Evolutionary conservation across 2,329 filamentous ascomycete genomes (phyloP).

Genomic region (Fonsecaea nubica): DNA sequence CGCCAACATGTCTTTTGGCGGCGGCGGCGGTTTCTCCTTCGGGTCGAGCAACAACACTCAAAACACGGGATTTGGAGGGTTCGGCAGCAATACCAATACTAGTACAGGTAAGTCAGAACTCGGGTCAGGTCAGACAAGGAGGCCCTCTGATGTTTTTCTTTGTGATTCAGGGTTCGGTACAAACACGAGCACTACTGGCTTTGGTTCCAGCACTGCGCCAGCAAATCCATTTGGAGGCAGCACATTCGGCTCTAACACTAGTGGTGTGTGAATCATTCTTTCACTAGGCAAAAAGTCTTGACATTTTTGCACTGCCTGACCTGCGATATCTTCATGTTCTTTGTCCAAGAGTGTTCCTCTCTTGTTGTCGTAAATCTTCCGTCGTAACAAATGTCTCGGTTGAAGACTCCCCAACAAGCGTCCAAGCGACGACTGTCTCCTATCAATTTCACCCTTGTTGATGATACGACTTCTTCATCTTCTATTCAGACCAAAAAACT

Average conservation of each 20-base stretch:
- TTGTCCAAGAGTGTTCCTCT: not conserved
- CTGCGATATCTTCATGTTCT: not conserved
- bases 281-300: conserved; percentile 10
- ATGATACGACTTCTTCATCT: not conserved
- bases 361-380: not conserved
- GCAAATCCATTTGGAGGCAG: conserved; percentile 38
- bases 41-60: conserved; percentile 35
- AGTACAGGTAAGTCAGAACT: conserved; percentile 32
- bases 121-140: conserved; percentile 7
- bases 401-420: not conserved
- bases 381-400: conserved; percentile 9
- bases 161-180: conserved; percentile 36
- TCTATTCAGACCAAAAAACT: conserved; percentile 14
- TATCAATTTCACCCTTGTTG: not conserved
- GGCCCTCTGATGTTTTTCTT: conserved; percentile 20
- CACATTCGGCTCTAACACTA: conserved; percentile 34
- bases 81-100: conserved; percentile 38
- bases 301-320: conserved; percentile 8
- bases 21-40: conserved; percentile 35
- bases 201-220: conserved; percentile 37
- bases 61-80: conserved; percentile 37
- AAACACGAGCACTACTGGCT: conserved; percentile 35
- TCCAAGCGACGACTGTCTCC: conserved; percentile 7
- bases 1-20: conserved; percentile 40
- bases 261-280: conserved; percentile 28